These are phyloP conservation scores for Backusella tarrabulga DNA, from an alignment of 192 early-diverging fungal genomes.

Conservation along the genomic window DNA sequence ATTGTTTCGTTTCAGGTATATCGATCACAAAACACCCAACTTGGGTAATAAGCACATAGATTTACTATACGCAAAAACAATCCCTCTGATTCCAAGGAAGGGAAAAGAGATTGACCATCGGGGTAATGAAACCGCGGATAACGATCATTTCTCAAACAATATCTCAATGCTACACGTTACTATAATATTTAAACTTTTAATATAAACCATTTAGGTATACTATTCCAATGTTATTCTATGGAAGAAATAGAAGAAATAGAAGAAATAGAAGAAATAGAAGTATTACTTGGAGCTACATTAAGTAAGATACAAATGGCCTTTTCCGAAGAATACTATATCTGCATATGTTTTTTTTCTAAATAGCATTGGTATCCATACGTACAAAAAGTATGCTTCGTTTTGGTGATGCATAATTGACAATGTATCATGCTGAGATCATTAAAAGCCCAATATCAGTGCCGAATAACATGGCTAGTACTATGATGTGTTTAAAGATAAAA, in stretches of 20 bases:
- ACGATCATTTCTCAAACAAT: not conserved
- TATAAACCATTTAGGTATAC: not conserved
- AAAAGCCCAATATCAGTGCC: not conserved
- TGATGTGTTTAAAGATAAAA: not conserved
- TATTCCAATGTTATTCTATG: not conserved
- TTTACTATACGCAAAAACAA: not conserved
- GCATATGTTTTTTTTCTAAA: not conserved
- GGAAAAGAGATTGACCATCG: not conserved
- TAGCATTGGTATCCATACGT: too few relatives aligned
- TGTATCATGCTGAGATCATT: not conserved
- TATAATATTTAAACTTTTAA: not conserved
- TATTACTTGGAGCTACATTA: not conserved
- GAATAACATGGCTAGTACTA: not conserved
- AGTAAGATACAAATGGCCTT: not conserved
- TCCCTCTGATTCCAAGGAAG: not conserved
- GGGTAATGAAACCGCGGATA: not conserved
- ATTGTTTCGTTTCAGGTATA: not conserved
- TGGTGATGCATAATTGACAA: not conserved
- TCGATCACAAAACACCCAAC: not conserved
- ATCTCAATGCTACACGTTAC: not conserved
- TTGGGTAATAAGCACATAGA: not conserved
- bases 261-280: not conserved
- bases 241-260: not conserved
- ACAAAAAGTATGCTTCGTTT: not conserved
- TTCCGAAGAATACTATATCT: not conserved